phyloP scores from a whole-genome alignment of 2,329 filamentous ascomycete genomes.

The Blumeria hordei region DNA sequence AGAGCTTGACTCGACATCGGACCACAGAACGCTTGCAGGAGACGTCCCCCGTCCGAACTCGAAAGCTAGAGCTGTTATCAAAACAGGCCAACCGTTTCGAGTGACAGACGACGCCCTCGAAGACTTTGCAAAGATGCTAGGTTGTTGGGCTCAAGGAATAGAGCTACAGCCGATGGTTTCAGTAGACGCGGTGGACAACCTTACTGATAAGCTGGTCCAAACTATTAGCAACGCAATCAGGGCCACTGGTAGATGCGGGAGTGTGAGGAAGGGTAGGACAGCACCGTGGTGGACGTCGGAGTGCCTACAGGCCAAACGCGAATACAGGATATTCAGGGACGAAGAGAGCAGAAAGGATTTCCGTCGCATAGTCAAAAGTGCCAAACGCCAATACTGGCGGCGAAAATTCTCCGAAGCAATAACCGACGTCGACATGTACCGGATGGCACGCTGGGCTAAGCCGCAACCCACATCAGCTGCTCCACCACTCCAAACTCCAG shows the following conservation, averaged over 20 bases:
- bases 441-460: not conserved
- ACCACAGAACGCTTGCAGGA: not conserved
- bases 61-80: too few species aligned
- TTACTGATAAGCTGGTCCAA: too few species aligned
- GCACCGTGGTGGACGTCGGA: not conserved
- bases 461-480: not conserved
- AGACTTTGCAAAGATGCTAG: not conserved
- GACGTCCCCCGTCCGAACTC: not conserved
- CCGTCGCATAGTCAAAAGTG: not conserved
- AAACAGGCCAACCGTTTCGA: not conserved
- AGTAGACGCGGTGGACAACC: too few species aligned
- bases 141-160: too few species aligned
- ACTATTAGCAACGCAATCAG: too few species aligned
- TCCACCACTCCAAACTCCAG: not conserved
- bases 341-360: not conserved
- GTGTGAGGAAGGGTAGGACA: not conserved
- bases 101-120: not conserved
- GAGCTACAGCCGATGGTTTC: too few species aligned
- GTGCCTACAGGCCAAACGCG: not conserved
- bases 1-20: not conserved
- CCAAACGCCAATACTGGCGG: not conserved
- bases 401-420: not conserved
- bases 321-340: not conserved
- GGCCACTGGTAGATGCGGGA: too few species aligned
- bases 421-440: not conserved